Evolutionary conservation across 2,329 filamentous ascomycete species (phyloP).

Genomic region (Chaetomiaceae sp.): DNA sequence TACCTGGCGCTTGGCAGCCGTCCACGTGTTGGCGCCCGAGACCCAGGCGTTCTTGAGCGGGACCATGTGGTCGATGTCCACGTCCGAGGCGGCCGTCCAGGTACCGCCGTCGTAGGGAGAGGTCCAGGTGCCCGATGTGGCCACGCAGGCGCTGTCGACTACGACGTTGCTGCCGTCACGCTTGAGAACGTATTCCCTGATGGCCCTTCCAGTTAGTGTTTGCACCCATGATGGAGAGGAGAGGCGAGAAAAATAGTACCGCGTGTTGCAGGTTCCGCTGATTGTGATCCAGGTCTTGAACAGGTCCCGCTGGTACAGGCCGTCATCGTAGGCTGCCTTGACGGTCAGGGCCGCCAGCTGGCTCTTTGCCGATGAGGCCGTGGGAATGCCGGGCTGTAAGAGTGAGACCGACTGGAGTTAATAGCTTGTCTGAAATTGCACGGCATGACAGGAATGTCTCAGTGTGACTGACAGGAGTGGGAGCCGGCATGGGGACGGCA

Average conservation of each 20-base stretch:
- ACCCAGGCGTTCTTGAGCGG: conserved; percentile 78
- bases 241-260: conserved; percentile 34
- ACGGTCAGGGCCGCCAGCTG: conserved; percentile 57
- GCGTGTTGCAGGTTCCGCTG: conserved; percentile 63
- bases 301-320: conserved; percentile 58
- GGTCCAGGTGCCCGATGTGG: conserved; percentile 63
- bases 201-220: neutral
- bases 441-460: neutral
- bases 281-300: conserved; percentile 70
- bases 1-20: conserved; percentile 51
- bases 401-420: too few species aligned
- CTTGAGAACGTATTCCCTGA: conserved; percentile 62
- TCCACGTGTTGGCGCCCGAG: conserved; percentile 69
- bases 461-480: conserved; percentile 25
- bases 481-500: conserved; percentile 25
- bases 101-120: conserved; percentile 69
- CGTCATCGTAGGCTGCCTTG: conserved; percentile 47
- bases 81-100: conserved; percentile 62
- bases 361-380: conserved; percentile 49
- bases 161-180: conserved; percentile 65
- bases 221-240: neutral
- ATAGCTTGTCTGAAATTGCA: neutral
- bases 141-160: conserved; percentile 53
- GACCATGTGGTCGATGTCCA: conserved; percentile 83
- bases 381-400: conserved; percentile 59